Percentiles rank a stretch among this genome's conserved stretches.
phyloP scores from a whole-genome alignment of 208 protist species.

The Leishmania amazonensis region DNA sequence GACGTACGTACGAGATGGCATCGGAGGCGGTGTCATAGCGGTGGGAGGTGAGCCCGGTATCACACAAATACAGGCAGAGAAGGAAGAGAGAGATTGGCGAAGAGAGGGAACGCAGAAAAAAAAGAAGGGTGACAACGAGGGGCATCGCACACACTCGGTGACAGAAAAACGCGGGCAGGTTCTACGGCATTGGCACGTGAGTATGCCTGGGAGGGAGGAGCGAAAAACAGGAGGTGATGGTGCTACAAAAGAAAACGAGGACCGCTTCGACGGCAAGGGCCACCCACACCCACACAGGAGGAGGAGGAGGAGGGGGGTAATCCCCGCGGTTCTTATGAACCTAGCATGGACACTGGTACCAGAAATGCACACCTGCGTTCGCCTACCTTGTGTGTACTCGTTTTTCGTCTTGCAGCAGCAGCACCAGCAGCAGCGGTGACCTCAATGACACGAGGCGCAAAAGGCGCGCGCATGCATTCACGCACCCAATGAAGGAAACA shows the following conservation, averaged over 20 bases:
- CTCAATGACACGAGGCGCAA: not conserved
- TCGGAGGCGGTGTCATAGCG: not conserved
- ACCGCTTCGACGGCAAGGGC: not conserved
- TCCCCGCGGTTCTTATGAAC: not conserved
- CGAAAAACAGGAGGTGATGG: not conserved
- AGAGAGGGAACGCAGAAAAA: not conserved
- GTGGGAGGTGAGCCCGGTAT: not conserved
- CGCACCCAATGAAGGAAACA: not conserved
- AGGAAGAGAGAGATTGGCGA: not conserved
- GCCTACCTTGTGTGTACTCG: not conserved
- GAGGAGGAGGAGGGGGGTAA: not conserved
- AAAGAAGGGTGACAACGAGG: not conserved
- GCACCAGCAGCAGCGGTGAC: constrained; percentile 2
- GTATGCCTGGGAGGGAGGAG: not conserved
- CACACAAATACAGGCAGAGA: not conserved
- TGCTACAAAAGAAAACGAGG: not conserved
- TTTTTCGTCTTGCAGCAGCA: constrained; percentile 1
- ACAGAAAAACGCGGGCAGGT: not conserved
- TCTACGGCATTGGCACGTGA: not conserved
- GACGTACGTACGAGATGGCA: not conserved
- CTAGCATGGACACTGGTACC: not conserved
- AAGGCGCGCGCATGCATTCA: not conserved
- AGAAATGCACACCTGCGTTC: not conserved
- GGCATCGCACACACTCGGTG: not conserved
- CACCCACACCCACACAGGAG: not conserved